A percentile compares a stretch with the other conserved stretches of the same genome.
These are phyloP conservation scores for Tulasnella sp. DNA, from an alignment of 768 basidiomycete genomes.

Conservation along the genomic window DNA sequence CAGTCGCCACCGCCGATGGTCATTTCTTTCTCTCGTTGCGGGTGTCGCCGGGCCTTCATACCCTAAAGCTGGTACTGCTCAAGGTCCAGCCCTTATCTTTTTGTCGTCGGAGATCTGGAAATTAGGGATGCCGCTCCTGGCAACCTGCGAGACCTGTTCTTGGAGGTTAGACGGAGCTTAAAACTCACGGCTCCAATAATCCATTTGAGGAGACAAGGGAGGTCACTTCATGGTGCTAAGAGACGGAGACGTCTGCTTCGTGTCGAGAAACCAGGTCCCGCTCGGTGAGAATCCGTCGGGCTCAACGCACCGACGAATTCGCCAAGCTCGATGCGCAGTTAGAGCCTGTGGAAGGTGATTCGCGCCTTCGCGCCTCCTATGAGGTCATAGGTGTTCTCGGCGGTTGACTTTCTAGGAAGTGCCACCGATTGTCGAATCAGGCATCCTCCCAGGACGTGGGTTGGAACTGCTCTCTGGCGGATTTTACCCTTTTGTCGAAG, in stretches of 20 bases:
- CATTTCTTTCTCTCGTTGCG: background rate
- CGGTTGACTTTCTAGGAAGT: background rate
- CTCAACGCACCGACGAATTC: background rate
- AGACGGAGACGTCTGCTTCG: constrained; percentile 2
- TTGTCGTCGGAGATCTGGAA: background rate
- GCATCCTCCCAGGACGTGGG: background rate
- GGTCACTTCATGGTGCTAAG: background rate
- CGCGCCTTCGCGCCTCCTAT: background rate
- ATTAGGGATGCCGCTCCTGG: background rate
- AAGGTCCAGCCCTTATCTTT: background rate
- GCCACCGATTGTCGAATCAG: constrained; percentile 2
- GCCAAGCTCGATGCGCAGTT: constrained; percentile 8
- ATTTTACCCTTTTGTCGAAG: background rate
- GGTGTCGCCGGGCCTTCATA: constrained; percentile 2
- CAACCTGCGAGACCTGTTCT: background rate
- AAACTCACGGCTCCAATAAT: background rate
- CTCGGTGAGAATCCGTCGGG: background rate
- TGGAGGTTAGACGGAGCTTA: background rate
- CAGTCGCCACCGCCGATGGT: constrained; percentile 1
- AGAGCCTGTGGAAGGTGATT: background rate
- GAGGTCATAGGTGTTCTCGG: constrained; percentile 3
- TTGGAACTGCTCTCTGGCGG: background rate
- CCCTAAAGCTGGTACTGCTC: background rate
- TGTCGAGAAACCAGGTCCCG: background rate
- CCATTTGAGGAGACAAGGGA: background rate